Evolutionary conservation across 331 rosid genomes (phyloP).

Genomic region (Quercus phellos): DNA sequence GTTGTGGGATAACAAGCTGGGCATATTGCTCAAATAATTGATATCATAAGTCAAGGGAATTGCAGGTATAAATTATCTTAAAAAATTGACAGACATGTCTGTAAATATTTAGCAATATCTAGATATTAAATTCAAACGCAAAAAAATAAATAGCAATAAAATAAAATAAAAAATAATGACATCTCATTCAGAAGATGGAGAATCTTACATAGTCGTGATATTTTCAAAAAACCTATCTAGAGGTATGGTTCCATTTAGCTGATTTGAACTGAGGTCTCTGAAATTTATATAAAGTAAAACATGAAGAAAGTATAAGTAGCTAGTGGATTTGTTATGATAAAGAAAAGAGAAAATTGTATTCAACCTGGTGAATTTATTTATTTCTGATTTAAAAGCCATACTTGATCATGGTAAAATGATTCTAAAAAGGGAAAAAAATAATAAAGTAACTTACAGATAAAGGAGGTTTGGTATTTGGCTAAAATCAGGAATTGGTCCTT

Average conservation of each 20-base stretch:
- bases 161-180: background rate
- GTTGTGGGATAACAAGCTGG: conserved; percentile 80
- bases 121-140: background rate
- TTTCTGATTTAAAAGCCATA: conserved; percentile 12
- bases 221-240: conserved; percentile 39
- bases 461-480: conserved; percentile 59
- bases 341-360: background rate
- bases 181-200: conserved; percentile 15
- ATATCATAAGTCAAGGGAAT: background rate
- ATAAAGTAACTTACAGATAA: conserved; percentile 64
- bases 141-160: background rate
- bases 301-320: background rate
- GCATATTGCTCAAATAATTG: conserved; percentile 8
- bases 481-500: conserved; percentile 81
- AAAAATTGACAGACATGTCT: background rate
- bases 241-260: conserved; percentile 68
- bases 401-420: background rate
- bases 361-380: background rate
- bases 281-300: conserved; percentile 25
- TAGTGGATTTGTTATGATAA: background rate
- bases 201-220: conserved; percentile 83
- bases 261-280: conserved; percentile 83
- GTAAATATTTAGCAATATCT: background rate
- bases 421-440: background rate
- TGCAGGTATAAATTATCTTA: background rate